A percentile compares a stretch with the other conserved stretches of the same genome.
Evolutionary conservation across 1,139 yeast genomes (phyloP).

Genomic region (Dujonia santamariae): DNA sequence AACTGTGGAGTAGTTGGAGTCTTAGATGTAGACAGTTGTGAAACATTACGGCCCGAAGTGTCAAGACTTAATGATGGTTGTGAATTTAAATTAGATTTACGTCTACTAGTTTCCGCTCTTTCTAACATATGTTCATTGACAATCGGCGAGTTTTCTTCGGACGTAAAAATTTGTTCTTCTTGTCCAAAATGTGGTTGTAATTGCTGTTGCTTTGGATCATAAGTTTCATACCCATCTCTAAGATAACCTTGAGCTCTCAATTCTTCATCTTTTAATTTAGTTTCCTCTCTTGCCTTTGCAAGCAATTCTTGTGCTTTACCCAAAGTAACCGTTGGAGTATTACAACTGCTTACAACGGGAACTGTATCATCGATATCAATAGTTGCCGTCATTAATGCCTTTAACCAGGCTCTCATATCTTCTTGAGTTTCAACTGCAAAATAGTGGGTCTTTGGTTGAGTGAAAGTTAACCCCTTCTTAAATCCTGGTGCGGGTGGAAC

Average conservation of each 20-base stretch:
- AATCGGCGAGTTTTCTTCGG: slow-evolving; percentile 21
- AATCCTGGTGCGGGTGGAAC: slow-evolving; percentile 99
- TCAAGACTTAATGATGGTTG: slow-evolving; percentile 36
- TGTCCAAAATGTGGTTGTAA: slow-evolving; percentile 2
- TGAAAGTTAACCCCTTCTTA: slow-evolving; percentile 89
- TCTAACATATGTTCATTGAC: slow-evolving; percentile 27
- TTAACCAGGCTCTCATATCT: slow-evolving; percentile 95
- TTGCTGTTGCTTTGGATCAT: slow-evolving; percentile 8
- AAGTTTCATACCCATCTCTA: slow-evolving; percentile 28
- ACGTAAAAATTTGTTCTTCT: slow-evolving; percentile 13
- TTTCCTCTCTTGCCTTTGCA: slow-evolving; percentile 77
- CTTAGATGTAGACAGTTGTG: slow-evolving; percentile 12
- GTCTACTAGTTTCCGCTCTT: slow-evolving; percentile 15
- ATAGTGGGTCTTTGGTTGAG: slow-evolving; percentile 93
- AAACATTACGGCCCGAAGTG: slow-evolving; percentile 15
- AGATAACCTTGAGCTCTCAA: slow-evolving; percentile 37
- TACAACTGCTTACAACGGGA: slow-evolving; percentile 92
- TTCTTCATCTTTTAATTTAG: slow-evolving; percentile 58
- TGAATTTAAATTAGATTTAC: slow-evolving; percentile 12
- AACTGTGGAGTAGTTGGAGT: slow-evolving; percentile 32
- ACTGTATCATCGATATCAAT: slow-evolving; percentile 92
- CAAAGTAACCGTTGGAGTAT: slow-evolving; percentile 88
- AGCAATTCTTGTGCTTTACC: slow-evolving; percentile 83
- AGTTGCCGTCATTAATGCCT: slow-evolving; percentile 91
- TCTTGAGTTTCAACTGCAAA: slow-evolving; percentile 92